These are phyloP conservation scores for Aspergillus novofumigatus DNA, from an alignment of 2,329 filamentous ascomycete genomes.

Conservation along the genomic window DNA sequence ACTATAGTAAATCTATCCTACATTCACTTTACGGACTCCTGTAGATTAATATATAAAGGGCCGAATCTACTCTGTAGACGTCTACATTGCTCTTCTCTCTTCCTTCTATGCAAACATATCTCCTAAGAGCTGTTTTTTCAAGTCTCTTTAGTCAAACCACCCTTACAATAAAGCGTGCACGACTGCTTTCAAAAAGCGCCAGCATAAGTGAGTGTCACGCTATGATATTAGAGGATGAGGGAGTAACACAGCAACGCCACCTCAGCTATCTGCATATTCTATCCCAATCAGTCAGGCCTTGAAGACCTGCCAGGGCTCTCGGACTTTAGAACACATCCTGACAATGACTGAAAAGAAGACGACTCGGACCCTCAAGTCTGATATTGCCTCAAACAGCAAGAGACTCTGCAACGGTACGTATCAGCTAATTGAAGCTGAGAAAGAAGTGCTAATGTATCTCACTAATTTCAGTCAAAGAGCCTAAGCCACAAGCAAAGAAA, in stretches of 20 bases:
- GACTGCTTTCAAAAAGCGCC: no score
- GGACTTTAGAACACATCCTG: not conserved
- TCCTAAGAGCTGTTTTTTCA: not conserved
- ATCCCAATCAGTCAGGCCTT: not conserved
- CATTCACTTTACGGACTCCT: not conserved
- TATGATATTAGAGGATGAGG: not conserved
- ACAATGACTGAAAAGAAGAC: not conserved
- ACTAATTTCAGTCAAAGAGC: not conserved
- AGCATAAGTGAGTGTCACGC: not conserved
- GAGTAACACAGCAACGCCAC: not conserved
- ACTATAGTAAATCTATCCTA: no score
- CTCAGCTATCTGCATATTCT: not conserved
- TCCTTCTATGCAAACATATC: not conserved
- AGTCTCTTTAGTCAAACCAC: no score
- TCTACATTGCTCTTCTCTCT: not conserved
- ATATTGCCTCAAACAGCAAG: not conserved
- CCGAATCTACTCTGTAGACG: not conserved
- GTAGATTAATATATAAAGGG: not conserved
- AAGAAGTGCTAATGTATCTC: not conserved
- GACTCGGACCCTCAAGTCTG: not conserved
- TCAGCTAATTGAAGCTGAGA: not conserved
- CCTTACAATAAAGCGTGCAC: no score
- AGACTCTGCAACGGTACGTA: not conserved
- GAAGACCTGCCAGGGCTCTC: not conserved
- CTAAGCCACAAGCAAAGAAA: not conserved